Percentiles rank a stretch among this genome's conserved stretches.
phyloP scores from a whole-genome alignment of 805 yeast genomes.

The Clavispora santaluciae region DNA sequence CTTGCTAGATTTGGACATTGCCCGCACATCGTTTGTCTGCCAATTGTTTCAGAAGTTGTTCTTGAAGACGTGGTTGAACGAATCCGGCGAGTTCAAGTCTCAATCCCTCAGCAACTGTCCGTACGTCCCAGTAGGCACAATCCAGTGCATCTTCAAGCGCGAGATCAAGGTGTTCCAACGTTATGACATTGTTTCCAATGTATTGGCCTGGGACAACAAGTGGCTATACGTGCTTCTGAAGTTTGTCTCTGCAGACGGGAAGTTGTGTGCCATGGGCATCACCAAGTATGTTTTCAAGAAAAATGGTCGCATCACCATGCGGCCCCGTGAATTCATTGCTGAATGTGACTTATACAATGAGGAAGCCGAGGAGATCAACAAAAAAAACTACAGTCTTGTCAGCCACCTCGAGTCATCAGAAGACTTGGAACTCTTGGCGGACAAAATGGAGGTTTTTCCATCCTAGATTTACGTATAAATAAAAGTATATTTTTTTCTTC shows the following conservation, averaged over 20 bases:
- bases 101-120: conserved; percentile 38
- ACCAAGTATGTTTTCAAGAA: conserved; percentile 78
- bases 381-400: conserved; percentile 37
- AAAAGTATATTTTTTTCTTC: neutral
- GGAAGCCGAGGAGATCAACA: conserved; percentile 40
- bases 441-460: neutral
- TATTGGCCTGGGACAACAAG: conserved; percentile 81
- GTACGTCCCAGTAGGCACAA: conserved; percentile 74
- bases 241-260: conserved; percentile 34
- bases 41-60: conserved; percentile 55
- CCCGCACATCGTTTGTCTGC: conserved; percentile 61
- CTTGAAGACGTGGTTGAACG: conserved; percentile 38
- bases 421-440: conserved; percentile 33
- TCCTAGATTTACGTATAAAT: no score
- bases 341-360: conserved; percentile 53
- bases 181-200: conserved; percentile 52
- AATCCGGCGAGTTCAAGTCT: conserved; percentile 27
- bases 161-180: conserved; percentile 67
- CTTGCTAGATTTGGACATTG: conserved; percentile 73
- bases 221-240: conserved; percentile 73
- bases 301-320: conserved; percentile 67
- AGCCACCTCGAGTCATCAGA: conserved; percentile 30
- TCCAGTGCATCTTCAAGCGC: conserved; percentile 59
- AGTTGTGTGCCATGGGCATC: conserved; percentile 52
- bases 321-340: conserved; percentile 56